A percentile compares a stretch with the other conserved stretches of the same genome.
Conservation (phyloP, 495 filamentous ascomycete genomes). For the Letharia lupina region DNA sequence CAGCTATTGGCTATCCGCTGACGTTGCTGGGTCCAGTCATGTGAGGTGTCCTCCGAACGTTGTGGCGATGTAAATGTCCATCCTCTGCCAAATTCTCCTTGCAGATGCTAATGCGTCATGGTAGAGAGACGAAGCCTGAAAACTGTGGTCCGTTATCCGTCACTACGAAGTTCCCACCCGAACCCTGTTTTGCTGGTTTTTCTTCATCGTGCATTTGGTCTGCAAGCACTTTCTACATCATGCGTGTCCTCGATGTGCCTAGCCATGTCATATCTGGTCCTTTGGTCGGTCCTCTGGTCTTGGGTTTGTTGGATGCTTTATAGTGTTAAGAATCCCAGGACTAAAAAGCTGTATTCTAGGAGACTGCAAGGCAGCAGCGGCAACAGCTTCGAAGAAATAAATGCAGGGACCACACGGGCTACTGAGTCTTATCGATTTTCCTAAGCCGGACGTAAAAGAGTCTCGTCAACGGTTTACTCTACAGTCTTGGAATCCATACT, state of each 20-base stretch:
- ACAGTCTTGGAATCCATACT: not conserved
- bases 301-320: not conserved
- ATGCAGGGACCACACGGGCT: not conserved
- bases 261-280: not conserved
- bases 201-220: slow-evolving; percentile 1
- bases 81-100: not conserved
- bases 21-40: slow-evolving; percentile 16
- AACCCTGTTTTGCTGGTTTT: slow-evolving; percentile 1
- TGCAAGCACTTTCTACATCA: not conserved
- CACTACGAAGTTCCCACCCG: slow-evolving; percentile 1
- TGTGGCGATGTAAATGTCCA: slow-evolving; percentile 36
- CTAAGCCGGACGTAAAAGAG: not conserved
- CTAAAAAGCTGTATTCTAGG: slow-evolving; percentile 11
- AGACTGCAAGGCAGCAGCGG: slow-evolving; percentile 15
- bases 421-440: not conserved
- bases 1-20: not conserved
- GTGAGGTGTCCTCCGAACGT: slow-evolving; percentile 41
- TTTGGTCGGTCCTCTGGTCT: not conserved
- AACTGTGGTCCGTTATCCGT: slow-evolving; percentile 33
- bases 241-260: not conserved
- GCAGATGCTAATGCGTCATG: slow-evolving; percentile 3
- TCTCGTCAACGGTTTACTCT: not conserved
- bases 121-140: slow-evolving; percentile 36
- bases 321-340: not conserved
- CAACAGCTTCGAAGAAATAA: slow-evolving; percentile 11